Evolutionary conservation across 768 basidiomycete genomes (phyloP).

Genomic region (Kwoniella dejecticola): DNA sequence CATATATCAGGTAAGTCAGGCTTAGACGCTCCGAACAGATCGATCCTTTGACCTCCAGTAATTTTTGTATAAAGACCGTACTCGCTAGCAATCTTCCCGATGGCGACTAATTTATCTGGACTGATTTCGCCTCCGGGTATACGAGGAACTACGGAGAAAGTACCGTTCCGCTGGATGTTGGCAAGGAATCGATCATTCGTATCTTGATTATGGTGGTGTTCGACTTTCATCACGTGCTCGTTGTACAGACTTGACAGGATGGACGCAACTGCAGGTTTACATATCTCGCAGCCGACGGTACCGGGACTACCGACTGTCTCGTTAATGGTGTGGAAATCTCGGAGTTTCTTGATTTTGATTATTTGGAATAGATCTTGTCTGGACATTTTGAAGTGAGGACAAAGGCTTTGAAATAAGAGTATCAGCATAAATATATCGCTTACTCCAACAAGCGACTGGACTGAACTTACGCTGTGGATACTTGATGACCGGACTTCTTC

Average conservation of each 20-base stretch:
- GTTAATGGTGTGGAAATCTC: constrained; percentile 64
- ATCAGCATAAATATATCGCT: not conserved
- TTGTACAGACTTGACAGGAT: constrained; percentile 63
- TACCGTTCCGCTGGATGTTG: constrained; percentile 69
- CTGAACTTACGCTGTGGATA: constrained; percentile 58
- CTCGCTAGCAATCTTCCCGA: constrained; percentile 69
- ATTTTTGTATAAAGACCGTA: constrained; percentile 70
- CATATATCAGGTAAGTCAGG: constrained; percentile 70
- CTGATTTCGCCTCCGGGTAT: constrained; percentile 72
- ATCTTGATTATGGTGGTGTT: constrained; percentile 70
- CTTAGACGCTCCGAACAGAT: constrained; percentile 71
- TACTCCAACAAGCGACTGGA: not conserved
- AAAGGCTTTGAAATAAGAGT: constrained; percentile 55
- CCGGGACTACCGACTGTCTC: constrained; percentile 59
- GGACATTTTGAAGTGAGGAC: constrained; percentile 67
- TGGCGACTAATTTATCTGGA: constrained; percentile 66
- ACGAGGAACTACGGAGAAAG: constrained; percentile 72
- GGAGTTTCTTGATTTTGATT: constrained; percentile 66
- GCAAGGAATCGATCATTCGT: constrained; percentile 71
- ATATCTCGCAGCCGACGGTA: constrained; percentile 70
- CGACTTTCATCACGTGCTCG: constrained; percentile 66
- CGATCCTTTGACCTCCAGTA: constrained; percentile 64
- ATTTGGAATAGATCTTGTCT: constrained; percentile 70
- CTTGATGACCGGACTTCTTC: constrained; percentile 65
- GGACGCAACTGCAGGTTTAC: constrained; percentile 69